Evolutionary conservation across 306 rosid species (phyloP).

Genomic region (Aeschynomene evenia): DNA sequence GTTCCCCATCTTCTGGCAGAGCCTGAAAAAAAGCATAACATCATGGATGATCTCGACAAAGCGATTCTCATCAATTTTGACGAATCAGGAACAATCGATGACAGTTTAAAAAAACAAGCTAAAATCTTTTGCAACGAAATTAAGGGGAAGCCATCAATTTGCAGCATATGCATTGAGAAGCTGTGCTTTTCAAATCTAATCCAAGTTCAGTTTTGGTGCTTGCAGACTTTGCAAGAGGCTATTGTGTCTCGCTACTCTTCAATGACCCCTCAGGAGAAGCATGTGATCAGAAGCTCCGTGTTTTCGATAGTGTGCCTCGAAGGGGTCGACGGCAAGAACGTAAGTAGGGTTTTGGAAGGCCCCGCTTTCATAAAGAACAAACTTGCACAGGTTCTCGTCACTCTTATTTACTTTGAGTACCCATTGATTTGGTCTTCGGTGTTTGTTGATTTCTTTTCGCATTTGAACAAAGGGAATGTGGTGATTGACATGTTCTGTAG

Average conservation of each 20-base stretch:
- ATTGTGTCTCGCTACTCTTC: slow-evolving; percentile 68
- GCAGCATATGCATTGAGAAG: slow-evolving; percentile 72
- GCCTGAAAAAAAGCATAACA: neutral
- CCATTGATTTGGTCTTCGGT: slow-evolving; percentile 82
- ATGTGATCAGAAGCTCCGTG: slow-evolving; percentile 65
- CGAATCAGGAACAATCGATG: slow-evolving; percentile 65
- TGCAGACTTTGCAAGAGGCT: slow-evolving; percentile 80
- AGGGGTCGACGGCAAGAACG: slow-evolving; percentile 54
- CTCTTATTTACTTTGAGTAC: slow-evolving; percentile 79
- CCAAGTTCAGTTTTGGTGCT: slow-evolving; percentile 93
- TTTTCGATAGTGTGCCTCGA: slow-evolving; percentile 76
- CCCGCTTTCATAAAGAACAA: slow-evolving; percentile 56
- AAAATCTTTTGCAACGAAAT: slow-evolving; percentile 61
- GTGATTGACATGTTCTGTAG: slow-evolving; percentile 96
- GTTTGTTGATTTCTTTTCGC: slow-evolving; percentile 76
- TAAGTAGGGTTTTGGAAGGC: slow-evolving; percentile 60
- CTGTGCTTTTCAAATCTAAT: slow-evolving; percentile 63
- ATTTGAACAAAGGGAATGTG: slow-evolving; percentile 64
- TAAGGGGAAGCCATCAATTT: slow-evolving; percentile 64
- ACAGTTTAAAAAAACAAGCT: slow-evolving; percentile 66
- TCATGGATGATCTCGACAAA: slow-evolving; percentile 89
- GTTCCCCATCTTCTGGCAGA: neutral
- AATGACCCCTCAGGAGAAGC: slow-evolving; percentile 68
- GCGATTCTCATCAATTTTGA: slow-evolving; percentile 84
- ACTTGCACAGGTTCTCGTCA: slow-evolving; percentile 65